A percentile compares a stretch with the other conserved stretches of the same genome.
Conservation (phyloP, 371 early-diverging fungal genomes). For the Thermomucor indicae-seudaticae region DNA sequence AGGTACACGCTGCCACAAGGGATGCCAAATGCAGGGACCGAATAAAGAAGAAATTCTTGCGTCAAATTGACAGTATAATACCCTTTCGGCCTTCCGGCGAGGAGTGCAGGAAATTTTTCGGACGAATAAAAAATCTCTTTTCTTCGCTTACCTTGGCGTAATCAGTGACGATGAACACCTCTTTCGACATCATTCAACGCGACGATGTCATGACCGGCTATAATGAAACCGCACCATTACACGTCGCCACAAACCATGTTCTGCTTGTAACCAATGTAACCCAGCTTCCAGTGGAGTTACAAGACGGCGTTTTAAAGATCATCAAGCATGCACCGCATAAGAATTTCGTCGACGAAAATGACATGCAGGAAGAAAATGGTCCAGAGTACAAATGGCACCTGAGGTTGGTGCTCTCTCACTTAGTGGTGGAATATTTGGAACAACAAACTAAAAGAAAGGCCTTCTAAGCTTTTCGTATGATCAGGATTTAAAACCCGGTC, state of each 20-base stretch:
- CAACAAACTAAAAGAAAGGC: not conserved
- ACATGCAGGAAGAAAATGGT: constrained; percentile 42
- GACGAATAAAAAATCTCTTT: no score
- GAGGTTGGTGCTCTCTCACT: constrained; percentile 28
- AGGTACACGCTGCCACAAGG: no score
- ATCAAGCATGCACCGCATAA: constrained; percentile 50
- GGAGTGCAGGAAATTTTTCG: no score
- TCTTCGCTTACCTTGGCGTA: no score
- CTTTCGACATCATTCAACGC: not conserved
- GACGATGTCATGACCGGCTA: constrained; percentile 3
- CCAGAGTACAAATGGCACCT: constrained; percentile 51
- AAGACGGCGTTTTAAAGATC: constrained; percentile 56
- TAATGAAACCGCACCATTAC: not conserved
- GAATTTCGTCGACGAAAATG: constrained; percentile 44
- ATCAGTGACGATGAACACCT: no score
- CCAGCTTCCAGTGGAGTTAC: constrained; percentile 54
- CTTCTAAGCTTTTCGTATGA: constrained; percentile 48
- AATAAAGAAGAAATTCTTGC: no score
- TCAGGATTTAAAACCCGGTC: constrained; percentile 32
- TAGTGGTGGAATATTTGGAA: not conserved
- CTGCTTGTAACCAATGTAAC: constrained; percentile 44
- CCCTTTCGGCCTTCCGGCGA: no score
- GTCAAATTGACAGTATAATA: no score
- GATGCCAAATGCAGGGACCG: no score
- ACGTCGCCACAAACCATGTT: constrained; percentile 15